These are phyloP conservation scores for Marasmius oreades DNA, from an alignment of 1,284 basidiomycete genomes.

Conservation along the genomic window DNA sequence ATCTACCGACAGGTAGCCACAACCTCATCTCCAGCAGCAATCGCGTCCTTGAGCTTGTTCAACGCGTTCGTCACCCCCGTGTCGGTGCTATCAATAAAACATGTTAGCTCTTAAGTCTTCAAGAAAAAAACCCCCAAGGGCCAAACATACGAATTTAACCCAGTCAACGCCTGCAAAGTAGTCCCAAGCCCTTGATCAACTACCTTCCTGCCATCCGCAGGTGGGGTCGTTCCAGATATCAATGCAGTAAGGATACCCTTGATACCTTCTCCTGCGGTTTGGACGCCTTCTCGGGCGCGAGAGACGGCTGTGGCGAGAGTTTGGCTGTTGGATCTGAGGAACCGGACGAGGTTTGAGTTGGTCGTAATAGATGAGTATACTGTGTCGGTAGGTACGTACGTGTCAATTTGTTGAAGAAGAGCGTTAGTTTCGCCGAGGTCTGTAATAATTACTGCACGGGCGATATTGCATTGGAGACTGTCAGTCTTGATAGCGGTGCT, in stretches of 20 bases:
- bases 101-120: not conserved
- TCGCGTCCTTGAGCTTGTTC: not conserved
- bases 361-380: not conserved
- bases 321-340: not conserved
- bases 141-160: not conserved
- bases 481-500: not conserved
- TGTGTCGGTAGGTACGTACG: not conserved
- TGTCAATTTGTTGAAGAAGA: not conserved
- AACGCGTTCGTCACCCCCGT: not conserved
- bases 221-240: not conserved
- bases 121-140: not conserved
- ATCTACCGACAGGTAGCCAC: not conserved
- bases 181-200: not conserved
- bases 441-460: not conserved
- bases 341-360: not conserved
- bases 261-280: not conserved
- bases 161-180: not conserved
- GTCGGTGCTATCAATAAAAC: not conserved
- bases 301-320: not conserved
- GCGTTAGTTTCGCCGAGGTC: not conserved
- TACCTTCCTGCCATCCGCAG: not conserved
- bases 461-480: not conserved
- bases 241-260: not conserved
- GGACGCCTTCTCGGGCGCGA: not conserved
- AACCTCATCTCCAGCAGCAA: not conserved